A percentile compares a stretch with the other conserved stretches of the same genome.
Conservation (phyloP, 2,329 filamentous ascomycete species). For the Alternaria sp. region DNA sequence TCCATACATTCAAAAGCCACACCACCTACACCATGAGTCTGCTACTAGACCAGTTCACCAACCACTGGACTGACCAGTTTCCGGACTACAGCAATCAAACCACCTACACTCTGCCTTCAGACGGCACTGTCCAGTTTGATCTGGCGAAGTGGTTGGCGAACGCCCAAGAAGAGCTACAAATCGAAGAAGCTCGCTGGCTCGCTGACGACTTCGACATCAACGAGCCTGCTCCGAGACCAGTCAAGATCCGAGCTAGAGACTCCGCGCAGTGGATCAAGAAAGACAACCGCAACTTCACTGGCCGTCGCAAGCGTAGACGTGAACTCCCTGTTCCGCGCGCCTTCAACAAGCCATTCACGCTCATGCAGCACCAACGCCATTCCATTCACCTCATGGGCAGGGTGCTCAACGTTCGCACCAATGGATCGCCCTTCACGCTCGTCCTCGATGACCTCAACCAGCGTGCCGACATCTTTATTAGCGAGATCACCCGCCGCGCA, state of each 20-base stretch:
- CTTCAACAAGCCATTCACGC: conserved; percentile 23
- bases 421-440: conserved; percentile 84
- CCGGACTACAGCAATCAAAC: neutral
- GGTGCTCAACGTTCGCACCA: conserved; percentile 77
- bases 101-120: neutral
- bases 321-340: conserved; percentile 14
- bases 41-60: neutral
- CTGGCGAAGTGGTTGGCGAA: neutral
- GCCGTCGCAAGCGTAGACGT: conserved; percentile 21
- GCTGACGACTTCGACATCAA: neutral
- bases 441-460: conserved; percentile 87
- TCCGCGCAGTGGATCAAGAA: conserved; percentile 25
- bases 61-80: neutral
- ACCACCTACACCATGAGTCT: neutral
- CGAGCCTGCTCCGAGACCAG: neutral
- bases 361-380: conserved; percentile 75
- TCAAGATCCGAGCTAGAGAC: conserved; percentile 1
- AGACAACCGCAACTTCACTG: conserved; percentile 13
- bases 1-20: neutral
- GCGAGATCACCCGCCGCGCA: conserved; percentile 77
- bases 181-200: neutral
- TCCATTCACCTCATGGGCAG: conserved; percentile 84
- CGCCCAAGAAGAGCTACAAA: neutral
- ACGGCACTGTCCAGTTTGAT: neutral
- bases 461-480: conserved; percentile 70